Base-by-base conservation (phyloP, 148 eudicot species). In the Fagopyrum tataricum region DNA sequence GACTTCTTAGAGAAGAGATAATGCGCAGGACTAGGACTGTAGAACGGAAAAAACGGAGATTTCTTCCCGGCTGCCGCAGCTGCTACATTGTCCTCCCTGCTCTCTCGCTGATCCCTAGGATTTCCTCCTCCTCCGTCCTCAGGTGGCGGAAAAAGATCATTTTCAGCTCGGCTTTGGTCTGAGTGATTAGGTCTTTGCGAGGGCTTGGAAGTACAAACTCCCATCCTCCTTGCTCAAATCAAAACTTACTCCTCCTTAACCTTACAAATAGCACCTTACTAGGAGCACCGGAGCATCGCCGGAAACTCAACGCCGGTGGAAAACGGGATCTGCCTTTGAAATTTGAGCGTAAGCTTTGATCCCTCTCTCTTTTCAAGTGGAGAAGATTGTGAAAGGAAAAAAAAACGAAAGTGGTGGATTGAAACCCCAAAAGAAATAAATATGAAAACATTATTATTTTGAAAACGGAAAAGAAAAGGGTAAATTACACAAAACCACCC, bases 11-110 rank as follows among this genome's bases (percentile, higher is more conserved):
- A 86, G 81, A 86, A 86, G 31, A 89, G 70, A 72, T 82, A 84
- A 75, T 85, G 95, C 17, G 88, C 91, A 9, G 97, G 98, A 72
- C 97, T 91, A 0, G 98, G 98, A 51, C 88, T 87, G 77, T 84
- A 85, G 75, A 89, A 86, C 67, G 90, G 85, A 44, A 85, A 88
- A 59, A 89, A 84, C 3, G 96, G 90, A 1, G 97, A 89, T 56
- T 88, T 89, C 47, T 88, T 89, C 4, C 70, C 86, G 21, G 49
- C 77, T 5, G 52, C 52, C 48, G 72, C 52, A 4, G 72, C 51
- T 42, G 51, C 72, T 23, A 70, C 72, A 10, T 76, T 84, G 6
- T 21, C 77, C 52, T 70, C 71, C 44, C 48, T 68, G 14, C 76
- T 78, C 44, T 43, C 83, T 42, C 44, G 24, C 70, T 44, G 72